Evolutionary conservation across 2,329 filamentous ascomycete genomes (phyloP).

Genomic region (Lomentospora prolificans): DNA sequence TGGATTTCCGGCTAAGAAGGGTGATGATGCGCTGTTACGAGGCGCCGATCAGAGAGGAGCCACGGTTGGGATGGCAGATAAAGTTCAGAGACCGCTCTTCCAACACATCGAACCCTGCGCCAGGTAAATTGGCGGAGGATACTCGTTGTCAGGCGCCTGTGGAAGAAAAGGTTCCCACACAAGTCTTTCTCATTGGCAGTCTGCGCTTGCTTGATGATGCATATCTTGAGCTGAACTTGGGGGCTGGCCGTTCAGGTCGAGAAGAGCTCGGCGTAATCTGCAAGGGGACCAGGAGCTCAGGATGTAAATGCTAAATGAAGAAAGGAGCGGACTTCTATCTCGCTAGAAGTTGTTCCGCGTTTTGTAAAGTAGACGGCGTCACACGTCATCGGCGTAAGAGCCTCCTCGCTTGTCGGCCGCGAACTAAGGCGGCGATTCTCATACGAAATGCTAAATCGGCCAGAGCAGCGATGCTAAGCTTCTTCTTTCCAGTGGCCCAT

Average conservation of each 20-base stretch:
- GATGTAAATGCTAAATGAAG: neutral
- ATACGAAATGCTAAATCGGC: too few relatives aligned
- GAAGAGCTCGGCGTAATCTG: neutral
- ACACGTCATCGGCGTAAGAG: neutral
- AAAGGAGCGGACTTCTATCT: neutral
- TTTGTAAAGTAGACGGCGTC: neutral
- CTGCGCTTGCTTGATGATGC: neutral
- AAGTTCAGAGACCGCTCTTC: neutral
- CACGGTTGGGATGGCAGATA: neutral
- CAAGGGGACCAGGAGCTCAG: neutral
- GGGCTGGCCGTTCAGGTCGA: too few relatives aligned
- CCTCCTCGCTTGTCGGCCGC: neutral
- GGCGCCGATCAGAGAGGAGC: constrained; percentile 1
- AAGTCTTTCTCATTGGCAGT: too few relatives aligned
- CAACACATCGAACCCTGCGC: neutral
- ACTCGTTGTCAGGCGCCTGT: neutral
- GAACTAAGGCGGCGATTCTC: neutral
- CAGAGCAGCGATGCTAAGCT: too few relatives aligned
- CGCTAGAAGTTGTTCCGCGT: neutral
- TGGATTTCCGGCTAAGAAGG: neutral
- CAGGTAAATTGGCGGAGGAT: neutral
- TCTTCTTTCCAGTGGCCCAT: too few relatives aligned
- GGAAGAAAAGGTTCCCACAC: neutral
- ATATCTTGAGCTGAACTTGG: neutral
- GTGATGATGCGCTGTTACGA: neutral